Percentiles rank a stretch among this genome's conserved stretches.
These are phyloP conservation scores for Chaetomiaceae sp. DNA, from an alignment of 2,329 filamentous ascomycete genomes.

Conservation along the genomic window DNA sequence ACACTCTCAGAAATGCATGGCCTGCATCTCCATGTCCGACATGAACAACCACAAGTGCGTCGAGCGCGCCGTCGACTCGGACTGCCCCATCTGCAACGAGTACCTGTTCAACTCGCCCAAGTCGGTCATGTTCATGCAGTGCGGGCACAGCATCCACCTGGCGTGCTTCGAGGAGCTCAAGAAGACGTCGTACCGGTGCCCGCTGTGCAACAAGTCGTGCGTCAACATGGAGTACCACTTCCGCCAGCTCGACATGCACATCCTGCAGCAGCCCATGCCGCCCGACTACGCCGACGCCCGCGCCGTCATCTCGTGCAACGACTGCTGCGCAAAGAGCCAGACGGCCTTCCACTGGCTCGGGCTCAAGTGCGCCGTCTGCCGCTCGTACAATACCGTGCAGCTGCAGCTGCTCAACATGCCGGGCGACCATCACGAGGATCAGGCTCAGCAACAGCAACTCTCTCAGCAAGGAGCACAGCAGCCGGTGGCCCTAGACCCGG, in stretches of 20 bases:
- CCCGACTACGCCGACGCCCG: conserved; percentile 72
- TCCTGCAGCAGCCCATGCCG: conserved; percentile 89
- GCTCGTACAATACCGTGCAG: conserved; percentile 66
- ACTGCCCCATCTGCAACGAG: conserved; percentile 94
- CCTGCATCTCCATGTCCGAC: conserved; percentile 85
- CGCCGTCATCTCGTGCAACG: conserved; percentile 87
- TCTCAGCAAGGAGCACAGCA: conserved; percentile 19
- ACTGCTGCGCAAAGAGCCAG: conserved; percentile 83
- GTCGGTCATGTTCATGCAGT: conserved; percentile 88
- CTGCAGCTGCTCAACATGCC: conserved; percentile 53
- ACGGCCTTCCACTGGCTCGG: conserved; percentile 94
- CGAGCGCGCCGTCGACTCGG: conserved; percentile 87
- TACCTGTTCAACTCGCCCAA: conserved; percentile 92
- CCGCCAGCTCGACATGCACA: conserved; percentile 81
- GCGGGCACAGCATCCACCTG: conserved; percentile 92
- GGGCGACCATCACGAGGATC: conserved; percentile 26
- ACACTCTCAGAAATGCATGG: conserved; percentile 69
- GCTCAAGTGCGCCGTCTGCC: conserved; percentile 74
- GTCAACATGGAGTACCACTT: conserved; percentile 97
- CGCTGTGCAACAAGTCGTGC: conserved; percentile 94
- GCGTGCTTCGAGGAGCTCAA: conserved; percentile 86
- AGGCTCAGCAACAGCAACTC: conserved; percentile 6
- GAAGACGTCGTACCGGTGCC: conserved; percentile 88
- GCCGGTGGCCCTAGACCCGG: conserved; percentile 8
- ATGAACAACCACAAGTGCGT: conserved; percentile 93